Conservation (phyloP, 441 rosid genomes). For the Geranium incanum region DNA sequence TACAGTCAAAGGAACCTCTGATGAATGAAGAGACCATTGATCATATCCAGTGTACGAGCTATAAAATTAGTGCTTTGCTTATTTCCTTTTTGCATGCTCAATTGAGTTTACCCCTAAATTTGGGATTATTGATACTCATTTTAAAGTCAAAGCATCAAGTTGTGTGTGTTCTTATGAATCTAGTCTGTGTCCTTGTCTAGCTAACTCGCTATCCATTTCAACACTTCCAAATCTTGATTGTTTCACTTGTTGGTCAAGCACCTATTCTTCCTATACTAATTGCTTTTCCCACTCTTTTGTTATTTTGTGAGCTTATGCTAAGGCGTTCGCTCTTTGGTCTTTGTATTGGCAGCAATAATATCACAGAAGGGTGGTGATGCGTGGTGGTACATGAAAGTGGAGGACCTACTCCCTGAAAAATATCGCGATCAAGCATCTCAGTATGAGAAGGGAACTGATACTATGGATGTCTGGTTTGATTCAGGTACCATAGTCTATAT, state of each 20-base stretch:
- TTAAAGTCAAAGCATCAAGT: slow-evolving; percentile 5
- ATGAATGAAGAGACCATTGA: slow-evolving; percentile 79
- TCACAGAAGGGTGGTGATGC: slow-evolving; percentile 87
- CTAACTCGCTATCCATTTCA: background rate
- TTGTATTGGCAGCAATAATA: slow-evolving; percentile 56
- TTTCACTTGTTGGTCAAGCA: background rate
- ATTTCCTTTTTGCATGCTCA: background rate
- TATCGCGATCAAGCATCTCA: slow-evolving; percentile 65
- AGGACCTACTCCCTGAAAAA: slow-evolving; percentile 77
- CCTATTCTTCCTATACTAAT: background rate
- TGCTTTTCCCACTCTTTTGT: background rate
- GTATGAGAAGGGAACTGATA: slow-evolving; percentile 89
- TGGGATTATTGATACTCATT: slow-evolving; percentile 8
- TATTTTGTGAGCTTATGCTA: background rate
- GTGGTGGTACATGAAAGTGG: slow-evolving; percentile 96
- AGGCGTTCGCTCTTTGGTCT: slow-evolving; percentile 8
- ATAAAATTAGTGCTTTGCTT: slow-evolving; percentile 10
- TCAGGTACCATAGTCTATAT: slow-evolving; percentile 43
- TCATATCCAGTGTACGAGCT: slow-evolving; percentile 72
- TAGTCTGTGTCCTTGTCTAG: background rate
- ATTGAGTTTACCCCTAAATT: background rate
- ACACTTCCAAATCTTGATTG: background rate
- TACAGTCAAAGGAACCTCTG: slow-evolving; percentile 74
- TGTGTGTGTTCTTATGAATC: slow-evolving; percentile 1
- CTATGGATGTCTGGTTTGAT: slow-evolving; percentile 99